phyloP scores from a whole-genome alignment of 257 asterid genomes.

The Solanum chaucha region DNA sequence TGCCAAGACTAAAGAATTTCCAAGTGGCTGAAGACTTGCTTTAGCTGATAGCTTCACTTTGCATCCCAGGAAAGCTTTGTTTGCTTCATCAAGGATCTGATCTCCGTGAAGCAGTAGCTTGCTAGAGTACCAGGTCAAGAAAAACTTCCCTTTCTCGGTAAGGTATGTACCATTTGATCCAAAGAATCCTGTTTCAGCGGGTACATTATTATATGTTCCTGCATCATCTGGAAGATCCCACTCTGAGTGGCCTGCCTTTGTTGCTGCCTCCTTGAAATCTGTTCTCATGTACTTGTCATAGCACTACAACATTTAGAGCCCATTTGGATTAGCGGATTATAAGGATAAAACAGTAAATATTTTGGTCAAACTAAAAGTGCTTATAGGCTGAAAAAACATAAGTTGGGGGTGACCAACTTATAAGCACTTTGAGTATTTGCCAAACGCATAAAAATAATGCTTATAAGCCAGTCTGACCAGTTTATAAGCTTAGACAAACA shows the following conservation, averaged over 20 bases:
- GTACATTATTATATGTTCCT: constrained; percentile 27
- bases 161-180: constrained; percentile 18
- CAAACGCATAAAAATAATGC: neutral
- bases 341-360: neutral
- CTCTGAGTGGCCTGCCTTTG: constrained; percentile 22
- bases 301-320: constrained; percentile 15
- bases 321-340: neutral
- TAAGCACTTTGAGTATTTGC: neutral
- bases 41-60: constrained; percentile 27
- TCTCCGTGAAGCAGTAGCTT: constrained; percentile 27
- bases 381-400: neutral
- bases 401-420: neutral
- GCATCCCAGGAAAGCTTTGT: constrained; percentile 26
- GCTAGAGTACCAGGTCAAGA: constrained; percentile 34
- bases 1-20: neutral
- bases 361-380: neutral
- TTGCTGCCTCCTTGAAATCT: constrained; percentile 20
- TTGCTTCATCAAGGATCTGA: constrained; percentile 37
- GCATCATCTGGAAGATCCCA: constrained; percentile 30
- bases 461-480: neutral
- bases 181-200: constrained; percentile 25
- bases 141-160: constrained; percentile 22
- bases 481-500: neutral
- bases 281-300: constrained; percentile 23
- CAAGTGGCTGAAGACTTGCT: constrained; percentile 5